Percentiles rank a stretch among this genome's conserved stretches.
Evolutionary conservation across 345 rosid species (phyloP).

Genomic region (Turnera subulata): DNA sequence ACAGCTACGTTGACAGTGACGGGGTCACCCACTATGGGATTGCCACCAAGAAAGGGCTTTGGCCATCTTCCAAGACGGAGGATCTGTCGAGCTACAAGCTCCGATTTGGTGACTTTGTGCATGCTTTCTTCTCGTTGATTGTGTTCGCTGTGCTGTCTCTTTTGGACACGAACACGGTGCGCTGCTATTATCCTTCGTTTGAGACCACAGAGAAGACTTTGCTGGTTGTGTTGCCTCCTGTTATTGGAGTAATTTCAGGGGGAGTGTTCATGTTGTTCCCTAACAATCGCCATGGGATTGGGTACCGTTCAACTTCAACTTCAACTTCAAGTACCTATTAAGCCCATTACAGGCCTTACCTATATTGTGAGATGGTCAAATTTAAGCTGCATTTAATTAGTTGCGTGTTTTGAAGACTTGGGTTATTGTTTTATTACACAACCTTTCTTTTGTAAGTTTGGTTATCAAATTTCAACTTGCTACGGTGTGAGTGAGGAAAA

Average conservation of each 20-base stretch:
- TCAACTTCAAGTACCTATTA: too few species aligned
- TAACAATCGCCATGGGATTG: slow-evolving; percentile 70
- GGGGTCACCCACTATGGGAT: slow-evolving; percentile 55
- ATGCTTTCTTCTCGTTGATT: slow-evolving; percentile 42
- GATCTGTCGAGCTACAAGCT: slow-evolving; percentile 55
- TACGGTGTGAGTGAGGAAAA: too few species aligned
- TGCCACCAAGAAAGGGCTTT: slow-evolving; percentile 54
- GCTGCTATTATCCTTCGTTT: slow-evolving; percentile 63
- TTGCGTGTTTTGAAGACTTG: too few species aligned
- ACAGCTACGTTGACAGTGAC: slow-evolving; percentile 50
- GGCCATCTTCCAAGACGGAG: slow-evolving; percentile 37
- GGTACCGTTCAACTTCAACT: slow-evolving; percentile 53
- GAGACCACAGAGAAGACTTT: slow-evolving; percentile 43
- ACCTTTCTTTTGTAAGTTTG: too few species aligned
- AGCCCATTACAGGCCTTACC: too few species aligned
- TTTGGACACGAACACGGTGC: slow-evolving; percentile 52
- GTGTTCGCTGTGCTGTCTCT: slow-evolving; percentile 57
- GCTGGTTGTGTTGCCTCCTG: slow-evolving; percentile 63
- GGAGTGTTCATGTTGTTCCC: slow-evolving; percentile 59
- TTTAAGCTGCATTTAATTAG: too few species aligned
- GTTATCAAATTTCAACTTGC: too few species aligned
- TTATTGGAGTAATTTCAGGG: slow-evolving; percentile 47
- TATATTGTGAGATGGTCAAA: too few species aligned
- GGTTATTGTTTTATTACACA: too few species aligned
- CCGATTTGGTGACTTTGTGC: slow-evolving; percentile 55